Conservation (phyloP, 2,329 filamentous ascomycete species). For the Phaeophleospora eucalypticola region DNA sequence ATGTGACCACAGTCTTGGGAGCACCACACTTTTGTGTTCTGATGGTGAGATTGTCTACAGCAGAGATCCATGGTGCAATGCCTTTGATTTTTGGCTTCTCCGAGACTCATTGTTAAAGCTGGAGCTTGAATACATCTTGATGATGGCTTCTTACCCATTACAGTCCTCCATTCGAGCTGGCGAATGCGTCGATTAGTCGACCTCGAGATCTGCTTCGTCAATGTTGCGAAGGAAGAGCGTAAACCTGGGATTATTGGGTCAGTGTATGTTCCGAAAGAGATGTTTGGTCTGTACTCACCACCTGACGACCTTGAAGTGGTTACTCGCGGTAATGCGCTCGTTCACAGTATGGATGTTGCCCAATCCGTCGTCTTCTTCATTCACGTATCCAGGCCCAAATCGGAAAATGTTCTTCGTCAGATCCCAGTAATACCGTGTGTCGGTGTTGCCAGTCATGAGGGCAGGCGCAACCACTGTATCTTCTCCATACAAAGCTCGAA, state of each 20-base stretch:
- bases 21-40: no score
- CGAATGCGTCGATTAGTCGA: neutral
- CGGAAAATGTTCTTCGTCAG: constrained; percentile 36
- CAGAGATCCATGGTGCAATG: no score
- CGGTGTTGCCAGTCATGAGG: constrained; percentile 37
- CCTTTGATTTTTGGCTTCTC: no score
- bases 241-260: neutral
- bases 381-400: constrained; percentile 34
- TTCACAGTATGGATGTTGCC: constrained; percentile 34
- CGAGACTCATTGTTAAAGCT: no score
- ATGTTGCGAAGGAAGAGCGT: constrained; percentile 42
- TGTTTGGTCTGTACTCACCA: no score
- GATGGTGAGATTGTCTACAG: no score
- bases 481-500: constrained; percentile 42
- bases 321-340: constrained; percentile 35
- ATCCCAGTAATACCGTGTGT: constrained; percentile 34
- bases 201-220: constrained; percentile 39
- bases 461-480: constrained; percentile 36
- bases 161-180: neutral
- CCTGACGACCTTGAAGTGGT: constrained; percentile 42
- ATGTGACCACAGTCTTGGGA: no score
- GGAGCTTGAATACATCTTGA: no score
- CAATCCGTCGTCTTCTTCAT: constrained; percentile 25
- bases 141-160: neutral
- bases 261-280: no score